Base-by-base conservation (phyloP, 2,329 filamentous ascomycete species). In the Colletotrichum sublineola region DNA sequence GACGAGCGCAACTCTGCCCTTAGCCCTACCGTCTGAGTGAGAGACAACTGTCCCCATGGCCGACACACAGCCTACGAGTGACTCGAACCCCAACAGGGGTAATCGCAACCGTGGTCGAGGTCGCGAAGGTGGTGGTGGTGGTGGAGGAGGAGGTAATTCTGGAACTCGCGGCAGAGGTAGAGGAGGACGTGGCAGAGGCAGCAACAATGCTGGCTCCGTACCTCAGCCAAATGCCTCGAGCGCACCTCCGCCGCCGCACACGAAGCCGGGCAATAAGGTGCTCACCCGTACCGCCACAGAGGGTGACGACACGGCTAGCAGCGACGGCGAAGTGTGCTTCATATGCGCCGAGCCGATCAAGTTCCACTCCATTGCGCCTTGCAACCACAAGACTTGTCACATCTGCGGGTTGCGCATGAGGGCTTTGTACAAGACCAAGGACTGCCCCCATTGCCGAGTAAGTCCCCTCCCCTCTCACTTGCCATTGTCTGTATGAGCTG, bases 341-440 rank as follows among this genome's bases (percentile, higher is more conserved):
- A 99, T 99, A 79, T 99, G 96, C 83, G 96, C 96, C 68, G 97
- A 95, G 75, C 90, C 92, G 2, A 92, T 99, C 60, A 90, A 93
- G 61, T 95, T 98, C 84, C 91, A 94, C 77, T 93, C 95, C 12
- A 91, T 99, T 75, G 91, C 95, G 42, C 96, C 96, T 29, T 99
- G 96, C 84, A 98, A 98, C 82, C 96, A 99, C 83, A 90, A 94
- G 69, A 98, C 96, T 61, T 99, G 96, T 80, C 96, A 99, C 83
- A 97, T 98, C 75, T 99, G 96, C 82, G 92, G 95, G 12, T 84
- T 99, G 76, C 90, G 96, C 72, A 90, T 98, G 89, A 90, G 96
- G 77, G 96, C 96, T 1, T 85, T 99, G 56, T 99, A 98, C 84
- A 98, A 98, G 86, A 97, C 92, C 73, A 97, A 97, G 82, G 93